These are phyloP conservation scores for Cordyceps cateniannulata DNA, from an alignment of 2,329 filamentous ascomycete species.

Conservation along the genomic window DNA sequence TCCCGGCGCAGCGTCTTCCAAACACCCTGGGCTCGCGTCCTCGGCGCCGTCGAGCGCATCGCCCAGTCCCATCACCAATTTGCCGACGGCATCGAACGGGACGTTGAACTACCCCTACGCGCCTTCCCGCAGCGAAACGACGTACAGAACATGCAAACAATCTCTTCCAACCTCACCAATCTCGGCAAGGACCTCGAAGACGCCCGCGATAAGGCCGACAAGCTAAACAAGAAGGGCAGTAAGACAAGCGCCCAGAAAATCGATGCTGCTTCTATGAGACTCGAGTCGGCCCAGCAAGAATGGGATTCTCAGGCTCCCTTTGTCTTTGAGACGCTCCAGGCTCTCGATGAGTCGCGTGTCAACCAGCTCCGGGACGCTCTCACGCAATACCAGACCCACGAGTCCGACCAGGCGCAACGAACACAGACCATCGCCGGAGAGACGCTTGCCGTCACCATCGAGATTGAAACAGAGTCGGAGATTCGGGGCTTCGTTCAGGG, in stretches of 20 bases:
- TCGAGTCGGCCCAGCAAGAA: constrained; percentile 73
- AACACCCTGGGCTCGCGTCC: constrained; percentile 80
- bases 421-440: constrained; percentile 68
- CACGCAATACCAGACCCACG: constrained; percentile 89
- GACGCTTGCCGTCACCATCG: constrained; percentile 74
- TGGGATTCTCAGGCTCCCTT: constrained; percentile 95
- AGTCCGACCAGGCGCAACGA: constrained; percentile 78
- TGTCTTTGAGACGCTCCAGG: constrained; percentile 88
- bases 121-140: constrained; percentile 69
- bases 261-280: constrained; percentile 62
- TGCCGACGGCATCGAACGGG: constrained; percentile 74
- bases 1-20: constrained; percentile 67
- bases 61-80: constrained; percentile 79
- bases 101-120: constrained; percentile 80
- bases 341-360: constrained; percentile 79
- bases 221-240: constrained; percentile 70
- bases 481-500: constrained; percentile 63
- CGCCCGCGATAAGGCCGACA: constrained; percentile 79
- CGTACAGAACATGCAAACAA: constrained; percentile 71
- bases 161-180: constrained; percentile 70
- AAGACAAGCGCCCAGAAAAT: constrained; percentile 73
- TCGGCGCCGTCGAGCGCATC: constrained; percentile 70
- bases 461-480: constrained; percentile 80
- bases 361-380: constrained; percentile 87
- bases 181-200: constrained; percentile 82